Percentiles rank a stretch among this genome's conserved stretches.
Conservation (phyloP, 257 asterid species). For the Primulina eburnea region DNA sequence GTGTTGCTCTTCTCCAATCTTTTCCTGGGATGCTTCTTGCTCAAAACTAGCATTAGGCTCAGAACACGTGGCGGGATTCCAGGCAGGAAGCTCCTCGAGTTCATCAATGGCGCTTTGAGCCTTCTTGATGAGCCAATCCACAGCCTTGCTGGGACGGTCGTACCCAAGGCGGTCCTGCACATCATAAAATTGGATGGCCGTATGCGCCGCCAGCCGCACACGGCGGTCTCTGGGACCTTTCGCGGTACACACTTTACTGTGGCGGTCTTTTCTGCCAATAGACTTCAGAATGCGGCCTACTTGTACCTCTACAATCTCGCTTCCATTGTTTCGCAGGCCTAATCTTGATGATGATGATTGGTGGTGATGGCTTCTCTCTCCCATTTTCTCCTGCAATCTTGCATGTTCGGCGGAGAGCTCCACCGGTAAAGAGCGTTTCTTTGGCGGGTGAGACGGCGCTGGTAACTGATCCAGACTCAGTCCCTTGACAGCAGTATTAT, state of each 20-base stretch:
- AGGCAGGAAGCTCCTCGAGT: conserved; percentile 86
- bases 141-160: conserved; percentile 99
- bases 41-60: conserved; percentile 27
- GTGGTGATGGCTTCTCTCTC: conserved; percentile 39
- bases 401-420: conserved; percentile 63
- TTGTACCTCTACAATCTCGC: conserved; percentile 89
- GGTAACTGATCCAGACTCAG: conserved; percentile 73
- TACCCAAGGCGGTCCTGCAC: conserved; percentile 97
- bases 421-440: conserved; percentile 50
- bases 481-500: conserved; percentile 33
- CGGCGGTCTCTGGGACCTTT: conserved; percentile 98
- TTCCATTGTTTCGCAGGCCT: conserved; percentile 43
- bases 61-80: conserved; percentile 66
- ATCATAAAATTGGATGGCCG: conserved; percentile 96
- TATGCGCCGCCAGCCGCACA: conserved; percentile 92
- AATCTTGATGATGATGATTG: conserved; percentile 43
- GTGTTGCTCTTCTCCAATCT: conserved; percentile 24
- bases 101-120: conserved; percentile 93
- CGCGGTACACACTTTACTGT: conserved; percentile 98
- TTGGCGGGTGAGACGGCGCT: conserved; percentile 29
- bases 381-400: conserved; percentile 56
- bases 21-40: conserved; percentile 31
- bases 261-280: conserved; percentile 94
- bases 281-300: conserved; percentile 99
- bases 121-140: conserved; percentile 91